Base-by-base conservation (phyloP, 345 rosid species). In the Gossypium australe region DNA sequence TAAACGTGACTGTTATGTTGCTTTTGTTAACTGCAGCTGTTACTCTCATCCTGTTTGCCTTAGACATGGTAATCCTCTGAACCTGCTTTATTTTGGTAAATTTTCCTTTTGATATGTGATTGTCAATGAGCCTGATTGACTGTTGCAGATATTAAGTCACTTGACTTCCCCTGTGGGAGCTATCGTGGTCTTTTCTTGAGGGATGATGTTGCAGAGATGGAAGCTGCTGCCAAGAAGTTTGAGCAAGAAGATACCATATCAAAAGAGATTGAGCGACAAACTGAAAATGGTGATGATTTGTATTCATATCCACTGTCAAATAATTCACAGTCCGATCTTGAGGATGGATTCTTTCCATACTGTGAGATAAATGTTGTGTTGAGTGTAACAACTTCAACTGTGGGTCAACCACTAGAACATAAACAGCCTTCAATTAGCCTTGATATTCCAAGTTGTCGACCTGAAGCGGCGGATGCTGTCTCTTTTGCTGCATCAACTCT, bases 1-100 rank as follows among this genome's bases (percentile, higher is more conserved):
- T 83, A 94, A 92, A 84, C 86, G 91, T 48, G 98, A 92, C 77
- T 94, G 97, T 81, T 94, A 92, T 78, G 78, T 94, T 72, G 92
- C 94, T 74, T 94, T 84, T 75, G 64, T 94, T 49, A 85, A 86
- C 81, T 94, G 98, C 84, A 74, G 70, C 52, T 91, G 97, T 84
- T 78, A 77, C 79, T 65, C 59, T 58, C 97, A 90, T 82, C 83
- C 86, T 9, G 79, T 92, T 79, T 93, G 96, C 84, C 90, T 96
- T 63, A 91, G 90, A 78, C 97, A 93, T 81, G 96, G 96, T 93
- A 91, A 51, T 3, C 66, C 77, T 73, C 29, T 29, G 14, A 38
- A 66, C 65, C 38, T 66, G 55, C 56, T 44, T 71, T 34, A 49
- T 9, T 45, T 25, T 45, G 27, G 34, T 57, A 24, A 61, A 13